Base-by-base conservation (phyloP, 495 filamentous ascomycete genomes). In the Cetradonia linearis region DNA sequence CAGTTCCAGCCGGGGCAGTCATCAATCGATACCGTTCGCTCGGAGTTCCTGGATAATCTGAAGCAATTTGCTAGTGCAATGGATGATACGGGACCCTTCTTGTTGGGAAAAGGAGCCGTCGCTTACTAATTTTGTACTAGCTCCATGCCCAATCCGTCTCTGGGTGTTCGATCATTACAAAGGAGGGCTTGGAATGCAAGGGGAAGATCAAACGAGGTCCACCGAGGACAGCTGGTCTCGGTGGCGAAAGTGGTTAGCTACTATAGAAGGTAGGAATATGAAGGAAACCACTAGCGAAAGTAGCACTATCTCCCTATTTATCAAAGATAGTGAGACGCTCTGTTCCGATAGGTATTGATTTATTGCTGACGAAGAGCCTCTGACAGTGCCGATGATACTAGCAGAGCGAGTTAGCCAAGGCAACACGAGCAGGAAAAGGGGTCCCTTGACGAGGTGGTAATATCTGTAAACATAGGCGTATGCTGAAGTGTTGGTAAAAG, bases 91-190 rank as follows among this genome's bases (percentile, higher is more conserved):
- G 85, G 84, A 2, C 85, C 83, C 0, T 87, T 79, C 71, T 88
- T 89, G 67, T 65, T 84, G 9, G 84, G 84, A 20, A 0, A 63
- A 70, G 16, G 72, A 74, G 47, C 76, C 84, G 11, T 73, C 71
- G 46, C 64, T 87, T 30, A 76, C 86, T 1, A 86, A 89, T 69
- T 71, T 87, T 30, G 78, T 82, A 63, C 68, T 86, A 7, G 84
- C 82, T 34, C 84, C 84, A 9, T 87, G 83, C 84, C 79, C 81
- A 8, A 75, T 86, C 62, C 74, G 85, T 52, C 65, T 88, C 56
- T 88, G 82, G 73, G 72, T 86, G 36, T 84, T 88, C 66, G 84
- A 89, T 68, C 74, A 86, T 58, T 88, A 83, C 62, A 89, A 89
- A 65, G 83, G 80, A 1, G 85, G 82, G 0, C 60, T 81, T 25